A percentile compares a stretch with the other conserved stretches of the same genome.
Evolutionary conservation across 371 early-diverging fungal species (phyloP).

Genomic region (Circinella minor): DNA sequence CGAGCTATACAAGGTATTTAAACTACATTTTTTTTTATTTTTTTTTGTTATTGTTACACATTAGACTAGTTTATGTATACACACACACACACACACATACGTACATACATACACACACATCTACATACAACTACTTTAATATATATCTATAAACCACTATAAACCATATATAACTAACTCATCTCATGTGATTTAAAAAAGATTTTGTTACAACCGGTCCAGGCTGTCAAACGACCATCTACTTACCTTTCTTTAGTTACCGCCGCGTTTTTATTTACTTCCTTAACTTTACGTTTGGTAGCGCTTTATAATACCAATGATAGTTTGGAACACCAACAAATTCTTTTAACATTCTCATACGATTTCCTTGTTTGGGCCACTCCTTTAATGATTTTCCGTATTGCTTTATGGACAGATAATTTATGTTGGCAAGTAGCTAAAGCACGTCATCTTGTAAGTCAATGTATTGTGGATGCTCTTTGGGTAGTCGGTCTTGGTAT

Average conservation of each 20-base stretch:
- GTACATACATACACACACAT: not conserved
- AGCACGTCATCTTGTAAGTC: slow-evolving; percentile 27
- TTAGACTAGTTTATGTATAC: too few species aligned
- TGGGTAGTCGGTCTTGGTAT: slow-evolving; percentile 34
- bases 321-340: slow-evolving; percentile 24
- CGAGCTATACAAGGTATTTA: slow-evolving; percentile 28
- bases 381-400: slow-evolving; percentile 45
- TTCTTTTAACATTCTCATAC: slow-evolving; percentile 24
- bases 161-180: too few species aligned
- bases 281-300: slow-evolving; percentile 31
- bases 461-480: slow-evolving; percentile 36
- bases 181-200: not conserved
- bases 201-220: slow-evolving; percentile 22
- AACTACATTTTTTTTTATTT: not conserved
- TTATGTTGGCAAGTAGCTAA: slow-evolving; percentile 38
- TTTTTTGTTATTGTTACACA: not conserved
- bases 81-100: too few species aligned
- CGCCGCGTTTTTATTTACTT: slow-evolving; percentile 22
- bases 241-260: slow-evolving; percentile 33
- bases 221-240: slow-evolving; percentile 25
- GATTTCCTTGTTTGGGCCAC: slow-evolving; percentile 36
- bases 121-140: too few species aligned
- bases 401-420: slow-evolving; percentile 29
- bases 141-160: too few species aligned
- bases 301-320: slow-evolving; percentile 13